Conservation (phyloP, 371 early-diverging fungal genomes). For the Mortierella sp. region DNA sequence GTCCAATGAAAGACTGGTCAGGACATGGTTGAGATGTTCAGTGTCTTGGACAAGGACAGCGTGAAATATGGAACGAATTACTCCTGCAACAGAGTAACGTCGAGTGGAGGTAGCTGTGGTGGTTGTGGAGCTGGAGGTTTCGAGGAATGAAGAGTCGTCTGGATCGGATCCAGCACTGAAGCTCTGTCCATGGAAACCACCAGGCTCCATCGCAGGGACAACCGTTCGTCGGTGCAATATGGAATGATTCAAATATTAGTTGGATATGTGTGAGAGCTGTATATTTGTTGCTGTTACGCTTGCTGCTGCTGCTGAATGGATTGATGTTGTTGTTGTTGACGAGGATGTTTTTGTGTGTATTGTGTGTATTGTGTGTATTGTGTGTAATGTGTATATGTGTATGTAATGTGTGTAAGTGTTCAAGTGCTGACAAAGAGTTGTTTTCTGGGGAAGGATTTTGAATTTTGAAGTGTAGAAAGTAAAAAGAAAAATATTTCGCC, state of each 20-base stretch:
- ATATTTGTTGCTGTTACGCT: neutral
- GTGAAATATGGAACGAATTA: conserved; percentile 53
- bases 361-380: neutral
- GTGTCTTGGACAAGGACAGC: conserved; percentile 56
- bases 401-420: neutral
- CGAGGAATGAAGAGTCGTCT: conserved; percentile 33
- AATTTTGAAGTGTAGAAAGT: neutral
- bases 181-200: conserved; percentile 29
- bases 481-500: neutral
- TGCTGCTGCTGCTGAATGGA: neutral
- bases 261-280: neutral
- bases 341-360: neutral
- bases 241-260: neutral
- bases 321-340: neutral
- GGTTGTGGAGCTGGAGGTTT: conserved; percentile 40
- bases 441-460: neutral
- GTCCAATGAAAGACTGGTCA: conserved; percentile 35
- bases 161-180: conserved; percentile 15
- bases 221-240: conserved; percentile 15
- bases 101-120: conserved; percentile 22
- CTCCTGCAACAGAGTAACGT: conserved; percentile 42
- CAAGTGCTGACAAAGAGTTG: neutral
- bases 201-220: conserved; percentile 34
- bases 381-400: neutral
- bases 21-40: conserved; percentile 48